Base-by-base conservation (phyloP, 768 basidiomycete species). In the Phallus indusiatus region DNA sequence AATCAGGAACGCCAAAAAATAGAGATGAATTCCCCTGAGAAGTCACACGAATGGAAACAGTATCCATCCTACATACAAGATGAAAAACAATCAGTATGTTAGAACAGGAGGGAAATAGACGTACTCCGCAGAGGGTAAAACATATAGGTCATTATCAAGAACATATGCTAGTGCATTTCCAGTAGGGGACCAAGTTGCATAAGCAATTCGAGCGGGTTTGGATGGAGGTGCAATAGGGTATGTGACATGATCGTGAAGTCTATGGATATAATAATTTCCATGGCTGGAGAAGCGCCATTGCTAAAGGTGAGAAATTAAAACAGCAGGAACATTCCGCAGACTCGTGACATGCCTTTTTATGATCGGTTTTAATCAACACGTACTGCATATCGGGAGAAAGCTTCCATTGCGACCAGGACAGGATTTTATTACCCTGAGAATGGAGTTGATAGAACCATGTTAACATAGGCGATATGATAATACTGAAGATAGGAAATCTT, bases 1-100 rank as follows among this genome's bases (percentile, higher is more conserved):
- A 98, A 69, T 96, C 93, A 0, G 93, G 90, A 1, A 96, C 88
- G 7, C 96, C 96, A 66, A 97, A 84, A 76, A 98, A 96, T 16
- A 94, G 76, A 0, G 88, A 86, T 0, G 82, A 78, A 54, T 86
- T 89, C 0, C 96, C 96, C 14, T 85, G 81, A 1, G 76, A 74
- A 1, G 95, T 99, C 10, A 98, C 77, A 10, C 86, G 85, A 53
- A 94, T 85, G 10, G 85, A 74, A 14, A 74, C 64, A 1, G 76
- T 67, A 2, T 72, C 69, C 8, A 72, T 49, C 20, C 74, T 78
- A 50, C 11, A 61, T 12, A 50, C 24, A n/a, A 18, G 11, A 47
- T 2, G 12, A 36, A 11, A 57, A 59, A 53, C 53, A 47, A 34
- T 48, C n/a, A 62, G 12, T 18, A 51, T 36, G 21, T 55, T 7